Evolutionary conservation across 1,139 yeast genomes (phyloP).

Genomic region (Protomyces inouyei): DNA sequence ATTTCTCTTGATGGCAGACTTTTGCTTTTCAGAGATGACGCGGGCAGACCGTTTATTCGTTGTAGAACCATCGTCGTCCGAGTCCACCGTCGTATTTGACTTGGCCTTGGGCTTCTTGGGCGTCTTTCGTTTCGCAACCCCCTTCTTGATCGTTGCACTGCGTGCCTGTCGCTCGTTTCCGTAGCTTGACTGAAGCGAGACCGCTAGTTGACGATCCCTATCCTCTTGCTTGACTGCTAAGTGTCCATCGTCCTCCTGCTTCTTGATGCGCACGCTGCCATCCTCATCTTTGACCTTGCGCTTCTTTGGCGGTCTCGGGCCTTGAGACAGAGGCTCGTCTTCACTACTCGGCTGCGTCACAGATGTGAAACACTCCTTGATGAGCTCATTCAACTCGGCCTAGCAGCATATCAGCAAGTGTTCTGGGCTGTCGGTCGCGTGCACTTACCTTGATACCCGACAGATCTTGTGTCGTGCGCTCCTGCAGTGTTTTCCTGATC

Average conservation of each 20-base stretch:
- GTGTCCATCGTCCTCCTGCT: constrained; percentile 38
- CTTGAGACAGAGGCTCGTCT: constrained; percentile 30
- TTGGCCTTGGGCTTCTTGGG: constrained; percentile 3
- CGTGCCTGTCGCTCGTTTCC: constrained; percentile 36
- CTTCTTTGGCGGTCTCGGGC: constrained; percentile 29
- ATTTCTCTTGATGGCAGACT: constrained; percentile 31
- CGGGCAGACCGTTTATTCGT: neutral
- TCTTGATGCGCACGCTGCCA: neutral
- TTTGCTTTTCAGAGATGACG: constrained; percentile 25
- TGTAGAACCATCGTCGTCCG: neutral
- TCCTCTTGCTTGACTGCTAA: constrained; percentile 15
- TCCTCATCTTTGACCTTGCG: constrained; percentile 2
- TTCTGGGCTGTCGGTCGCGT: neutral
- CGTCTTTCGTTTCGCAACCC: constrained; percentile 38
- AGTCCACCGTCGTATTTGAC: constrained; percentile 11
- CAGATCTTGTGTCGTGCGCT: constrained; percentile 57
- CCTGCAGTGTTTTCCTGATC: constrained; percentile 66
- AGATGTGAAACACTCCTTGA: constrained; percentile 55
- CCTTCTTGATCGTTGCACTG: constrained; percentile 37
- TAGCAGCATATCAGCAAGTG: constrained; percentile 33
- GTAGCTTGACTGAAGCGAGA: constrained; percentile 24
- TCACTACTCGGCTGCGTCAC: constrained; percentile 40
- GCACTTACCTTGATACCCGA: constrained; percentile 42
- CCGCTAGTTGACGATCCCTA: constrained; percentile 3
- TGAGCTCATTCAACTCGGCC: constrained; percentile 57